A percentile compares a stretch with the other conserved stretches of the same genome.
Conservation (phyloP, 768 basidiomycete genomes). For the Gelatoporia subvermispora region DNA sequence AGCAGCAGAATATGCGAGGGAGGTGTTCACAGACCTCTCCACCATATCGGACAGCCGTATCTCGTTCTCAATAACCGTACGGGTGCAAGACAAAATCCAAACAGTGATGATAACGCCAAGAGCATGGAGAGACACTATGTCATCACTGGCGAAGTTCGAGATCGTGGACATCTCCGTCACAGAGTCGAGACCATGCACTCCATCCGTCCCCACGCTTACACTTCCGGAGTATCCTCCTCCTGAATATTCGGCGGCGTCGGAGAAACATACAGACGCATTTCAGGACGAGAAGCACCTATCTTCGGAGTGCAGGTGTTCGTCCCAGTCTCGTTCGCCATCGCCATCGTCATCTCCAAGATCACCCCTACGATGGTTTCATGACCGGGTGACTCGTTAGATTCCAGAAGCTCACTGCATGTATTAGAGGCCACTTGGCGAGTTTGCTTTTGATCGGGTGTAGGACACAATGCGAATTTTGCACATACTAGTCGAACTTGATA, state of each 20-base stretch:
- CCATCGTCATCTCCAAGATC: no score
- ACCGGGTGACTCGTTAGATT: no score
- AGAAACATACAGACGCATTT: no score
- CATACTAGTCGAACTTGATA: no score
- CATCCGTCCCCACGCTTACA: not conserved
- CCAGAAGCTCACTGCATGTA: no score
- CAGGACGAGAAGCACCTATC: not conserved
- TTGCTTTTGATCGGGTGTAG: no score
- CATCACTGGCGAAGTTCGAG: slow-evolving; percentile 20
- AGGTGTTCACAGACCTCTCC: slow-evolving; percentile 18
- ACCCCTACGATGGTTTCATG: no score
- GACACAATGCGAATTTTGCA: no score
- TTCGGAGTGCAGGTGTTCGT: not conserved
- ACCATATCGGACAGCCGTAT: slow-evolving; percentile 13
- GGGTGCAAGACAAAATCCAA: slow-evolving; percentile 8
- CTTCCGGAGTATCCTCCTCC: not conserved
- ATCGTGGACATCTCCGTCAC: slow-evolving; percentile 22
- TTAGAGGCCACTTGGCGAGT: no score
- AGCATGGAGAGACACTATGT: slow-evolving; percentile 20
- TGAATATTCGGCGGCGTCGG: no score
- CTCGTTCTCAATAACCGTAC: slow-evolving; percentile 19
- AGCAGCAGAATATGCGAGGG: slow-evolving; percentile 14
- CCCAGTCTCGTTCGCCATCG: not conserved
- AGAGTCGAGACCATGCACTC: not conserved
- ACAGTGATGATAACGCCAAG: slow-evolving; percentile 19